phyloP scores from a whole-genome alignment of 768 basidiomycete genomes.

The Leccinum obscurum region DNA sequence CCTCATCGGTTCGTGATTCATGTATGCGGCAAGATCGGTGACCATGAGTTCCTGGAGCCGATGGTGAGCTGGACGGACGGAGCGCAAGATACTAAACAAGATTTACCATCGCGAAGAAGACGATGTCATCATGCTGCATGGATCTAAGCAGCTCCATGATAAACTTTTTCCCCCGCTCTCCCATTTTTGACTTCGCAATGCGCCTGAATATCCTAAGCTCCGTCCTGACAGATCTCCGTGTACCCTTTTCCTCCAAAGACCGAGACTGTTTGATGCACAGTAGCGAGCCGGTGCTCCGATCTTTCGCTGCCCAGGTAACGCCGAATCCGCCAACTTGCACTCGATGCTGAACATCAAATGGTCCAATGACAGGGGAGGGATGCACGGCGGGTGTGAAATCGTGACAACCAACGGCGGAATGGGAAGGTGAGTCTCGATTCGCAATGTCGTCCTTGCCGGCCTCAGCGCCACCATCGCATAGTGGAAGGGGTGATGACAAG shows the following conservation, averaged over 20 bases:
- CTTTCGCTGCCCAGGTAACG: slow-evolving; percentile 24
- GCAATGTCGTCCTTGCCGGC: background rate
- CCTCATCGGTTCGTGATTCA: slow-evolving; percentile 24
- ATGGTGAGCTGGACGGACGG: background rate
- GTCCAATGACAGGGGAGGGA: slow-evolving; percentile 23
- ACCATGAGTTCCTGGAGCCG: slow-evolving; percentile 41
- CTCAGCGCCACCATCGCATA: background rate
- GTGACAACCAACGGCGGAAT: background rate
- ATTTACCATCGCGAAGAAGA: slow-evolving; percentile 44
- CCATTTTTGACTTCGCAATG: slow-evolving; percentile 26
- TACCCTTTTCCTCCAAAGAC: slow-evolving; percentile 7
- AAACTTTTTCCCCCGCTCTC: slow-evolving; percentile 31
- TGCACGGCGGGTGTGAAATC: background rate
- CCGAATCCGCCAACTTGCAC: slow-evolving; percentile 26
- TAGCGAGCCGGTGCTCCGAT: slow-evolving; percentile 29
- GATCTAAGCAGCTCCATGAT: slow-evolving; percentile 41
- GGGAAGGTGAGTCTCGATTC: background rate
- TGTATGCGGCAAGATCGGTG: slow-evolving; percentile 35
- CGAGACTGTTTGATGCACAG: slow-evolving; percentile 42
- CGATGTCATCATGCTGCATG: slow-evolving; percentile 28
- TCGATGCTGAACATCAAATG: slow-evolving; percentile 22
- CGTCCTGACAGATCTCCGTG: slow-evolving; percentile 22
- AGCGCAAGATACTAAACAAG: background rate
- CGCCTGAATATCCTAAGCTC: slow-evolving; percentile 40
- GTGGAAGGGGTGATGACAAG: background rate